phyloP scores from a whole-genome alignment of 2,329 filamentous ascomycete genomes.

The Phialophora expanda region DNA sequence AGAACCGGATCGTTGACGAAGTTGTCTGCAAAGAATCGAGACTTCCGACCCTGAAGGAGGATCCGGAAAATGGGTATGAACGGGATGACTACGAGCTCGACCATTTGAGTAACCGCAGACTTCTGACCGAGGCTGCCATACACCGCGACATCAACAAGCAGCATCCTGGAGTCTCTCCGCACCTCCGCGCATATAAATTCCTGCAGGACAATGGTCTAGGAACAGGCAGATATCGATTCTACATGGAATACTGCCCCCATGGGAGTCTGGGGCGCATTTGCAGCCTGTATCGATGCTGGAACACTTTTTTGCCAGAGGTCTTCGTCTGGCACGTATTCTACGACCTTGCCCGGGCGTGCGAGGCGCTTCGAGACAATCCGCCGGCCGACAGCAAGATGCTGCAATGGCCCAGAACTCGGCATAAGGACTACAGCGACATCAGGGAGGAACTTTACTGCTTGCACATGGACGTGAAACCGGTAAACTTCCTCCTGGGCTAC shows the following conservation, averaged over 20 bases:
- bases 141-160: conserved; percentile 27
- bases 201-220: conserved; percentile 7
- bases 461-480: conserved; percentile 93
- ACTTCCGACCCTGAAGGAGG: neutral
- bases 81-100: neutral
- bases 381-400: conserved; percentile 17
- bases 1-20: conserved; percentile 29
- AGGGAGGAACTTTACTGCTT: conserved; percentile 63
- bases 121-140: conserved; percentile 26
- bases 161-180: conserved; percentile 21
- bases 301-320: conserved; percentile 33
- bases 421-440: neutral
- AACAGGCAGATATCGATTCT: conserved; percentile 26
- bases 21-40: conserved; percentile 29
- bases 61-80: neutral
- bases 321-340: conserved; percentile 38
- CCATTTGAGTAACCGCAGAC: conserved; percentile 4
- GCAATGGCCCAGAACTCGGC: neutral
- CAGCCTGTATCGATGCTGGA: conserved; percentile 30
- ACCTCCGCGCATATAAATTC: conserved; percentile 31
- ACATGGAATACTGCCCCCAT: conserved; percentile 33
- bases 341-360: conserved; percentile 26
- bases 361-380: conserved; percentile 23
- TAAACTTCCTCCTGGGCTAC: conserved; percentile 78
- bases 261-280: conserved; percentile 25